These are phyloP conservation scores for Domatiomyces globalis DNA, from an alignment of 2,329 filamentous ascomycete species.

Conservation along the genomic window DNA sequence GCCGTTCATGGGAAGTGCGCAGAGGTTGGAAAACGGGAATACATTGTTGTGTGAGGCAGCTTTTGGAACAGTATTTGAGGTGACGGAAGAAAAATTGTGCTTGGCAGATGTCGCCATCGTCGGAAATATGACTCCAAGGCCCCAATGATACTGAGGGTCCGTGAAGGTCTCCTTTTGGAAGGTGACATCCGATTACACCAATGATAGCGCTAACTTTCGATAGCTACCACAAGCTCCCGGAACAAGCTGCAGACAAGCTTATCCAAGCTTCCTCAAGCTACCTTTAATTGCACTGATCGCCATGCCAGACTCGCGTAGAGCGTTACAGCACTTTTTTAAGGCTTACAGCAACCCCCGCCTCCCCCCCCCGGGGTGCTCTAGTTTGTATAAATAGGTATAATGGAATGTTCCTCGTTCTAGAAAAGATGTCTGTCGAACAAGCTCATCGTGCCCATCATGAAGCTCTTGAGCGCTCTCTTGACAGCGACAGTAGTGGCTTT, in stretches of 20 bases:
- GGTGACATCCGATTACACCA: background rate
- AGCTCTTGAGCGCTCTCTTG: background rate
- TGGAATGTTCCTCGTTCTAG: background rate
- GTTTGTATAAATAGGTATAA: background rate
- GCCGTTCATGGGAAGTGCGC: conserved; percentile 35
- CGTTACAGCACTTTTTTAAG: background rate
- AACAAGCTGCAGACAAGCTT: background rate
- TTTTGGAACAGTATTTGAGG: conserved; percentile 33
- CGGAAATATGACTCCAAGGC: background rate
- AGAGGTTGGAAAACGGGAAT: conserved; percentile 30
- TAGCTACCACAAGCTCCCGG: background rate
- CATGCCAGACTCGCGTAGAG: background rate
- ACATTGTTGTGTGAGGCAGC: conserved; percentile 32
- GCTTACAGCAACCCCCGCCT: background rate
- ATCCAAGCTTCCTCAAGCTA: background rate
- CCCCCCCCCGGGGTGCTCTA: background rate
- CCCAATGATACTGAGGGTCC: background rate
- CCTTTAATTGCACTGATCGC: background rate
- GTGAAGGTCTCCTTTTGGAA: background rate
- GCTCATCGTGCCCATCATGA: background rate
- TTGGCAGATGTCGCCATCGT: background rate
- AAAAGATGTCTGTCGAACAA: background rate
- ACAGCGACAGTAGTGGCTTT: conserved; percentile 1
- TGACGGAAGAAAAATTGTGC: conserved; percentile 25
- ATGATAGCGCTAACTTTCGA: background rate